These are phyloP conservation scores for Paspalum notatum DNA, from an alignment of 176 grass and related monocot genomes.

Conservation along the genomic window DNA sequence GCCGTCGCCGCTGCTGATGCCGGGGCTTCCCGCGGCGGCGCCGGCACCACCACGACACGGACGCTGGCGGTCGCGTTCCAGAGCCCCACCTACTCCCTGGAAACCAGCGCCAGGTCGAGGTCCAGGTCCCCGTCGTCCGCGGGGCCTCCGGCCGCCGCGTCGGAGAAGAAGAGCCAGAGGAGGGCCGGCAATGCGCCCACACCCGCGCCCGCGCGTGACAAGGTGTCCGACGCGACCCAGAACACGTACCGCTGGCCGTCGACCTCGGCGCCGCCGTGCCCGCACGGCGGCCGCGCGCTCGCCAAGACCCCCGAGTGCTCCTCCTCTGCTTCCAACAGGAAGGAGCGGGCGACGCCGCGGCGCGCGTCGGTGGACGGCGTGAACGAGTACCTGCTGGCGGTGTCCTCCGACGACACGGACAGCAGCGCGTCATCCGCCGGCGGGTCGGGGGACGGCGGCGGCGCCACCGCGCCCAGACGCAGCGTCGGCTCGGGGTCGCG, in stretches of 20 bases:
- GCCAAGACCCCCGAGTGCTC: constrained; percentile 35
- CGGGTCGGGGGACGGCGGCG: constrained; percentile 32
- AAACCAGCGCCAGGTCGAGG: constrained; percentile 40
- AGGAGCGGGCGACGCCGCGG: constrained; percentile 14
- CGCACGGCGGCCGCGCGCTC: constrained; percentile 17
- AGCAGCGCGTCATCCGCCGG: constrained; percentile 57
- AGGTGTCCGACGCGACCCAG: constrained; percentile 17
- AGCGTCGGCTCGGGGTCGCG: constrained; percentile 1
- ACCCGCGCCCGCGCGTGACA: background rate
- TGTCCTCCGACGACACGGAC: constrained; percentile 66
- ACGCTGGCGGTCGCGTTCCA: constrained; percentile 81
- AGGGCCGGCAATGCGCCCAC: background rate
- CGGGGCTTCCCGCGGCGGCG: constrained; percentile 4
- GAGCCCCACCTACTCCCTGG: constrained; percentile 55
- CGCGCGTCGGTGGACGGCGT: constrained; percentile 50
- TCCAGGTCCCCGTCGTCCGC: constrained; percentile 32
- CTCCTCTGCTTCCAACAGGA: constrained; percentile 42
- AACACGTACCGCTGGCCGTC: constrained; percentile 43
- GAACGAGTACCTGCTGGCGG: constrained; percentile 12
- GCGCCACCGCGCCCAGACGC: background rate
- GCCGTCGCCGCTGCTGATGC: background rate
- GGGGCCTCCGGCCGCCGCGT: background rate
- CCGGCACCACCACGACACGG: constrained; percentile 27
- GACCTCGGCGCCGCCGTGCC: background rate
- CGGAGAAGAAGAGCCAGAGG: constrained; percentile 5